Conservation (phyloP, 2,329 filamentous ascomycete genomes). For the Epichloe scottii region DNA sequence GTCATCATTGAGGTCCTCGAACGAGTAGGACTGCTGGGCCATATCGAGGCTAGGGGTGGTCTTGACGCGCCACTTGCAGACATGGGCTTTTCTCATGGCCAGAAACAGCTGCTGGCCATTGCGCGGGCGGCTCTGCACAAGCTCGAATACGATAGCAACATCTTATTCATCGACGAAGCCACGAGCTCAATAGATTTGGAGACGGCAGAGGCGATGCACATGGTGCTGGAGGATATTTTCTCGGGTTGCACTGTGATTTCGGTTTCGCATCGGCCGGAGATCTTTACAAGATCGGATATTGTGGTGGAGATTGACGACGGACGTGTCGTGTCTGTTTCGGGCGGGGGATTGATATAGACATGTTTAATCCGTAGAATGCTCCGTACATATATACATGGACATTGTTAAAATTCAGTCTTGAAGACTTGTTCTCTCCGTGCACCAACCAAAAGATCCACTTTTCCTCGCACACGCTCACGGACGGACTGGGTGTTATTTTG, state of each 20-base stretch:
- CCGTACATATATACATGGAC: too few species aligned
- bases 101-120: constrained; percentile 10
- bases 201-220: constrained; percentile 1
- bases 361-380: too few species aligned
- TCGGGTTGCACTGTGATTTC: neutral
- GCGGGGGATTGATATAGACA: too few species aligned
- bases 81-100: constrained; percentile 7
- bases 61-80: constrained; percentile 7
- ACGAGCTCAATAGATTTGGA: neutral
- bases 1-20: constrained; percentile 1
- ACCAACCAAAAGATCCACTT: too few species aligned
- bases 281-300: neutral
- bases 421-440: too few species aligned
- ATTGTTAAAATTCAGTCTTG: too few species aligned
- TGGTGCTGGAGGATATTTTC: neutral
- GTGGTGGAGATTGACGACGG: neutral
- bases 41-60: constrained; percentile 5
- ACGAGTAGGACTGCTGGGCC: constrained; percentile 7
- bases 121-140: constrained; percentile 7
- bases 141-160: neutral
- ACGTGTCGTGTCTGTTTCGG: neutral
- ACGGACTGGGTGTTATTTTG: too few species aligned
- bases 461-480: too few species aligned
- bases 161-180: neutral
- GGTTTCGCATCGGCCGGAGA: neutral